Conservation (phyloP, 345 rosid genomes). For the Physaria fendleri region DNA sequence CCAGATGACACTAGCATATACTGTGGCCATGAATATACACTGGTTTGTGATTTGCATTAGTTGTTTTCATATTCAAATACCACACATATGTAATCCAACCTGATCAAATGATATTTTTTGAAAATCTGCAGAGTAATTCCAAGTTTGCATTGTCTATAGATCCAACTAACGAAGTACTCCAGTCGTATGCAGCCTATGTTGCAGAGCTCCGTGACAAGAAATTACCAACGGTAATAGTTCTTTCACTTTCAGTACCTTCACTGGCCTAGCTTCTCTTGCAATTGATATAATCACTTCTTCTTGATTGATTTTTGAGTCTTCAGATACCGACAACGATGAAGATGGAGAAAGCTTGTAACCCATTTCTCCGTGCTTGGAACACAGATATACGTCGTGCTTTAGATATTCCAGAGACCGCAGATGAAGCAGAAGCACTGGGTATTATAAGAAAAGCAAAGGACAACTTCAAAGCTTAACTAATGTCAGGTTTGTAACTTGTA, state of each 20-base stretch:
- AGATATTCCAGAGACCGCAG: conserved; percentile 46
- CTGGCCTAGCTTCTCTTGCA: no score
- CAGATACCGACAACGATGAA: conserved; percentile 80
- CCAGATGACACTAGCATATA: conserved; percentile 83
- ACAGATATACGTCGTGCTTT: conserved; percentile 53
- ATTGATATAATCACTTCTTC: no score
- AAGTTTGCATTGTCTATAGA: conserved; percentile 89
- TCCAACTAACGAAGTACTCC: conserved; percentile 74
- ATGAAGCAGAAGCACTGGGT: conserved; percentile 65
- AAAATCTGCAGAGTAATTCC: conserved; percentile 66
- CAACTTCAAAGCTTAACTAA: conserved; percentile 46
- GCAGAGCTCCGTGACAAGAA: conserved; percentile 68
- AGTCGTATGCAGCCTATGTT: conserved; percentile 69
- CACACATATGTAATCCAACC: no score
- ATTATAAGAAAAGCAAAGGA: conserved; percentile 70
- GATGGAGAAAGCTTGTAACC: conserved; percentile 87
- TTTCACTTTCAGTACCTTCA: neutral
- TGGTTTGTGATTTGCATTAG: no score
- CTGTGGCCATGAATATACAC: conserved; percentile 90
- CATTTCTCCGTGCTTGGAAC: conserved; percentile 74
- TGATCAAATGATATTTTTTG: neutral
- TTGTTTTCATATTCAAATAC: no score
- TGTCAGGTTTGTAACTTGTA: no score
- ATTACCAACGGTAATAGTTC: conserved; percentile 57
- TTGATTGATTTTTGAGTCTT: no score